Evolutionary conservation across 176 grass and related monocot species (phyloP), one percentile per base, ranked within the genome.

Genomic region (Cenchrus purpureus): DNA sequence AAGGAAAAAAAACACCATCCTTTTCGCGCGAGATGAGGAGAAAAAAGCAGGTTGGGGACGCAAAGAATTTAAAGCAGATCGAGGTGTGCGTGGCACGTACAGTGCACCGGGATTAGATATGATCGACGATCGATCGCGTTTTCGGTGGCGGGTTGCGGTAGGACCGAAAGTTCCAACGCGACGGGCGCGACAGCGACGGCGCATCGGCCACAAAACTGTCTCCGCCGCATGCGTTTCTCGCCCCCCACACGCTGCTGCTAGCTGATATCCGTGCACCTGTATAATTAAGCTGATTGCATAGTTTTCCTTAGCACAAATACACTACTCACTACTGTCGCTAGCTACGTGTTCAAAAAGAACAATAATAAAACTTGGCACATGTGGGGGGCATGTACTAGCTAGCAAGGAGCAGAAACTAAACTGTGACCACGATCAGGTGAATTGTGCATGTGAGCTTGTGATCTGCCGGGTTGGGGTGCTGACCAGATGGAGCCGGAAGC

Each of bases 101-200:
- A 57, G 51, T 45, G 34, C 65, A 29, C 2, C 80, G 61, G 85
- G 53, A 40, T 40, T 40, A 40, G 37, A 84, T 67, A 79, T 73
- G 84, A 79, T 90, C 68, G 25, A 40, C 37, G 25, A 40, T 40
- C 37, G 37, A 40, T 40, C 37, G 37, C 37, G 82, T 74, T 79
- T 79, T 12, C 58, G 68, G 80, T 90, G 89, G 84, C 68, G 68
- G 79, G 56, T 87, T 78, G 79, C 88, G 79, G 84, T 67, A 83
- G 83, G 84, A 78, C 83, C 88, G 73, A 82, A 73, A 86, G 73
- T 83, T 90, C 88, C 88, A 78, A 65, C 79, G 43, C 56, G 79
- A 90, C 71, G 64, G 80, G 88, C 45, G 80, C 73, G 74, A 90
- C 82, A 83, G 88, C 74, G 84, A 90, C 45, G 51, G 73, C 79